Evolutionary conservation across 2,329 filamentous ascomycete species (phyloP).

Genomic region (Mollisiaceae sp.): DNA sequence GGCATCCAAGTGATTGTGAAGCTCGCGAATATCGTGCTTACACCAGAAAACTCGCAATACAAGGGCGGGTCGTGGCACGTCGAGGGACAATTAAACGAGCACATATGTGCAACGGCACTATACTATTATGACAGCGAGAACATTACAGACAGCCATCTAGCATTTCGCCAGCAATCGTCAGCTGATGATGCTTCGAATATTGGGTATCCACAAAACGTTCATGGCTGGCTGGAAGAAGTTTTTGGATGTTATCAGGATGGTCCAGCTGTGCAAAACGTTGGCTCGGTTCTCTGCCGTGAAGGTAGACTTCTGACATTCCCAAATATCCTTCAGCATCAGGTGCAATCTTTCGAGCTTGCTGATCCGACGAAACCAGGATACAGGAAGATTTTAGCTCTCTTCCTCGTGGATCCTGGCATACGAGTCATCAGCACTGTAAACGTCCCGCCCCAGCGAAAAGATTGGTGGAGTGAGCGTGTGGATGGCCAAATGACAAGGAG

Average conservation of each 20-base stretch:
- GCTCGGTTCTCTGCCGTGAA: slow-evolving; percentile 44
- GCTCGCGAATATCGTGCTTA: slow-evolving; percentile 63
- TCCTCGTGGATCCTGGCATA: slow-evolving; percentile 60
- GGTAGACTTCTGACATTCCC: slow-evolving; percentile 53
- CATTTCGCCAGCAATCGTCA: slow-evolving; percentile 47
- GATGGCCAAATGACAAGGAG: slow-evolving; percentile 18
- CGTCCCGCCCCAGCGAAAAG: slow-evolving; percentile 54
- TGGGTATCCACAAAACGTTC: slow-evolving; percentile 18
- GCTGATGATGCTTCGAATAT: slow-evolving; percentile 2
- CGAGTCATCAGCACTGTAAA: slow-evolving; percentile 58
- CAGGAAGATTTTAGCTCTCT: slow-evolving; percentile 61
- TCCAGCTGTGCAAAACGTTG: slow-evolving; percentile 46
- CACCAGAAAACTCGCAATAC: slow-evolving; percentile 58
- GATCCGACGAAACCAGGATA: slow-evolving; percentile 59
- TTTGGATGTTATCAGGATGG: slow-evolving; percentile 25
- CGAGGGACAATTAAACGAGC: slow-evolving; percentile 51
- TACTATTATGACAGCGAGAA: slow-evolving; percentile 58
- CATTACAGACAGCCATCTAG: slow-evolving; percentile 48
- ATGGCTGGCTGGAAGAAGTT: slow-evolving; percentile 29
- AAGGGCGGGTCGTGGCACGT: slow-evolving; percentile 54
- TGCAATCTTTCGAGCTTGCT: slow-evolving; percentile 54
- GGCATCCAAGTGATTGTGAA: slow-evolving; percentile 69
- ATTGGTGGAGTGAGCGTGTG: slow-evolving; percentile 48
- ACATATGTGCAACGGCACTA: slow-evolving; percentile 58
- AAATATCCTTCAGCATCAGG: slow-evolving; percentile 54